A percentile compares a stretch with the other conserved stretches of the same genome.
phyloP scores from a whole-genome alignment of 139 green algal genomes.

The Coelastrella sp. region DNA sequence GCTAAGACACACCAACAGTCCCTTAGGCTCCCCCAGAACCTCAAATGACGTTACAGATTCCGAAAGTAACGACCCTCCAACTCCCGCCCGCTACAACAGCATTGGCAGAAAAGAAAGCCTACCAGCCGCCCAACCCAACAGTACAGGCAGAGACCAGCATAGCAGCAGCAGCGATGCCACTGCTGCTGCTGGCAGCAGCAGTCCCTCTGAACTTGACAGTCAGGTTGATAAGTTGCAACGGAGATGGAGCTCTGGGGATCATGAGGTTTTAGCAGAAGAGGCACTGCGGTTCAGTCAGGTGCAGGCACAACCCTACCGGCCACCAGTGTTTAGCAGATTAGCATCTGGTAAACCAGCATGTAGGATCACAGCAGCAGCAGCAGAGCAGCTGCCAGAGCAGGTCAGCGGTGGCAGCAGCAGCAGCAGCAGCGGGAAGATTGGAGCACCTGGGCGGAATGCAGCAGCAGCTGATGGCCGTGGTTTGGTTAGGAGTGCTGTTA shows the following conservation, averaged over 20 bases:
- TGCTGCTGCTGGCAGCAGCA: not conserved
- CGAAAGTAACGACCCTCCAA: not conserved
- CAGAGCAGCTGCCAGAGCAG: not conserved
- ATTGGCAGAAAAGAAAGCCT: not conserved
- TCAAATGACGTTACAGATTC: not conserved
- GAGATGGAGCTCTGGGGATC: not conserved
- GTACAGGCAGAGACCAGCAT: not conserved
- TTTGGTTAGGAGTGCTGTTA: not conserved
- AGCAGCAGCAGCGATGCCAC: not conserved
- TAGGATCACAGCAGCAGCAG: slow-evolving; percentile 14
- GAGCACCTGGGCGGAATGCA: not conserved
- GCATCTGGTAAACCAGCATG: not conserved
- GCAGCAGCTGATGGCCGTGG: not conserved
- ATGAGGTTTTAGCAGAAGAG: not conserved
- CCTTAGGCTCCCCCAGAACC: not conserved
- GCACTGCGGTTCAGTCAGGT: not conserved
- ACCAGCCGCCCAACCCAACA: not conserved
- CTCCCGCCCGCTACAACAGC: not conserved
- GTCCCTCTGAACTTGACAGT: not conserved
- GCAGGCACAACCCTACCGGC: not conserved
- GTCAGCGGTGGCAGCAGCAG: not conserved
- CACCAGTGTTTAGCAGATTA: slow-evolving; percentile 21
- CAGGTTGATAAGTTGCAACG: slow-evolving; percentile 14
- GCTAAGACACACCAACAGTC: not conserved
- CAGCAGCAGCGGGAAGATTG: not conserved